Base-by-base conservation (phyloP, 805 yeast genomes). In the Teunomyces barrocoloradensis region DNA sequence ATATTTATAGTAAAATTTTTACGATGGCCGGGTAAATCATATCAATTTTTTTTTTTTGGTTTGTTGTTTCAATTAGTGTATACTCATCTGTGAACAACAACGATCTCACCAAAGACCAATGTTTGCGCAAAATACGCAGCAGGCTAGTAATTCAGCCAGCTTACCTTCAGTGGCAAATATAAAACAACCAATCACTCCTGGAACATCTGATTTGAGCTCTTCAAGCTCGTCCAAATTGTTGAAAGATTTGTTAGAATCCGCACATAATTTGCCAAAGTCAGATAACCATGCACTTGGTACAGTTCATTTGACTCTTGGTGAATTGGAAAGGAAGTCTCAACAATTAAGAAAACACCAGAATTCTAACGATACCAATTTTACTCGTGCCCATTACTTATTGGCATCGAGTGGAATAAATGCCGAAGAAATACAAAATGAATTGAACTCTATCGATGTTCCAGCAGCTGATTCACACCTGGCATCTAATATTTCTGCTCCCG, bases 361-460 rank as follows among this genome's bases (percentile, higher is more conserved):
- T 34, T 62, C 63, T n/a, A 76, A 73, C 32, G 60, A 61, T 15
- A 57, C 62, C 11, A 70, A 71, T 38, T 77, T 69, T 58, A 84
- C 89, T 2, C 84, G 82, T 57, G 94, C 88, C 1, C 98, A 94
- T 61, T 94, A 94, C 63, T 70, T 94, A 34, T 71, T 92, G 38
- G 96, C 97, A 5, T 87, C 91, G 1, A 85, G 92, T 59, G 97
- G 97, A 1, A 79, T 90, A 44, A 53, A 51, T 43, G 56, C 57
- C n/a, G 55, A 53, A 21, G 57, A 53, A 23, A 53, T 53, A 6
- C 55, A 53, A 35, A 46, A 39, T 23, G 57, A 53, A 33, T 49
- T 52, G 32, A 47, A 46, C 33, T 43, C 39, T 59, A 59, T 49
- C 54, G 60, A 30, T 42, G 50, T 43, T 20, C 55, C 46, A n/a